These are phyloP conservation scores for Hymenoscyphus fructigenus DNA, from an alignment of 2,329 filamentous ascomycete species.

Conservation along the genomic window DNA sequence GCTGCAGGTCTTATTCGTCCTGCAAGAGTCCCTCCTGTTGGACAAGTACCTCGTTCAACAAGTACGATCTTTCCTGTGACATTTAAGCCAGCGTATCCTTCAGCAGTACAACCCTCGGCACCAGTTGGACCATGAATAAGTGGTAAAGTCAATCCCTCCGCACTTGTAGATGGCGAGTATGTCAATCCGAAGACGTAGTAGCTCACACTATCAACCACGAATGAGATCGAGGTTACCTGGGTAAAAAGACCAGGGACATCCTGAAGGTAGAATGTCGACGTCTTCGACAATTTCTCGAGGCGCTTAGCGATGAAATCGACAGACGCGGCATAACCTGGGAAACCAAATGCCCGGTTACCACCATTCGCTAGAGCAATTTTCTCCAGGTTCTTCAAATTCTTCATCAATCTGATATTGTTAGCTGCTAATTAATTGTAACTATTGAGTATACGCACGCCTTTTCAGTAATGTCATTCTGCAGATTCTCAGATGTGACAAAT, in stretches of 20 bases:
- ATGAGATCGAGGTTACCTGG: conserved; percentile 15
- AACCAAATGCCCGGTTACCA: conserved; percentile 19
- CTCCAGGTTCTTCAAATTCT: conserved; percentile 17
- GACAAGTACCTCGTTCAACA: conserved; percentile 52
- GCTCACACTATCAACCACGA: conserved; percentile 10
- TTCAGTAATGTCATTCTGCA: conserved; percentile 18
- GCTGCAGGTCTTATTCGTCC: conserved; percentile 44
- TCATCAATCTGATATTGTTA: conserved; percentile 18
- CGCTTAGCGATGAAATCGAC: conserved; percentile 15
- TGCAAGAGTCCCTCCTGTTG: conserved; percentile 54
- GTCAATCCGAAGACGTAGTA: conserved; percentile 16
- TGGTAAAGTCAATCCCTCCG: conserved; percentile 28
- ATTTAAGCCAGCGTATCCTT: conserved; percentile 20
- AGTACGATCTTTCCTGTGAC: conserved; percentile 49
- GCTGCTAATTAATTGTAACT: not conserved
- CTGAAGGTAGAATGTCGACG: conserved; percentile 13
- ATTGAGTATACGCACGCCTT: conserved; percentile 9
- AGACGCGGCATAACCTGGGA: conserved; percentile 18
- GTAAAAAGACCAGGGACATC: conserved; percentile 18
- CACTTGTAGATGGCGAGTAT: conserved; percentile 31
- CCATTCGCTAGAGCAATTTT: conserved; percentile 17
- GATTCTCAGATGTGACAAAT: conserved; percentile 14
- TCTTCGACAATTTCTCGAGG: conserved; percentile 15
- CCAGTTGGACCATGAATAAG: conserved; percentile 17
- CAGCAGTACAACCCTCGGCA: conserved; percentile 11